Percentiles rank a stretch among this genome's conserved stretches.
Conservation (phyloP, 1,284 basidiomycete genomes). For the Boletellus deceptivus region DNA sequence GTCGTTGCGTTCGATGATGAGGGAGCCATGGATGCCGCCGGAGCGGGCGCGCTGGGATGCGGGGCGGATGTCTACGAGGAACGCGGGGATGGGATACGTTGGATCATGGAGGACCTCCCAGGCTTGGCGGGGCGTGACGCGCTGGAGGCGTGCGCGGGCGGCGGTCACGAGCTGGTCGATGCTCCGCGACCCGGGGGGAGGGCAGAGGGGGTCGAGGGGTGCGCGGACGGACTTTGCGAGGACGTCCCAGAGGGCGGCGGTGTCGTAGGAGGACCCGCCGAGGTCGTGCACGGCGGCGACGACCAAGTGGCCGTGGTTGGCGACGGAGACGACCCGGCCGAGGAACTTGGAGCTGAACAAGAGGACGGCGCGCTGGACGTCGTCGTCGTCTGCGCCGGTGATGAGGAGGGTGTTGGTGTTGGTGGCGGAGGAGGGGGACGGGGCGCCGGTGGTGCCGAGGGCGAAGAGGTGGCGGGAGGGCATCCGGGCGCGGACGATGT, state of each 20-base stretch:
- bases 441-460: constrained; percentile 46
- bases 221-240: constrained; percentile 55
- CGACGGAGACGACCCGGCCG: constrained; percentile 46
- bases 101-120: constrained; percentile 55
- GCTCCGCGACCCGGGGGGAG: constrained; percentile 61
- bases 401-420: constrained; percentile 50
- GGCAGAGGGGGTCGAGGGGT: constrained; percentile 56
- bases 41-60: constrained; percentile 51
- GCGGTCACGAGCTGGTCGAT: constrained; percentile 54
- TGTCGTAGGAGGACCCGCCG: constrained; percentile 54
- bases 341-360: constrained; percentile 64
- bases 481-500: constrained; percentile 41
- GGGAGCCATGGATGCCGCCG: constrained; percentile 59
- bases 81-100: constrained; percentile 52
- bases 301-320: constrained; percentile 41
- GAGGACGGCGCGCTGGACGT: constrained; percentile 61
- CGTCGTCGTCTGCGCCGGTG: constrained; percentile 50
- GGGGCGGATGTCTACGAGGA: constrained; percentile 74
- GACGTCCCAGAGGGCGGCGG: constrained; percentile 62
- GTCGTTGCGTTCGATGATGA: constrained; percentile 69
- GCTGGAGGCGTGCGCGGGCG: constrained; percentile 59
- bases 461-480: constrained; percentile 53
- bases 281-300: constrained; percentile 50
- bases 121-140: constrained; percentile 59
- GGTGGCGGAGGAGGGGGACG: constrained; percentile 20